Evolutionary conservation across 2,329 filamentous ascomycete genomes (phyloP), one percentile per base, ranked within the genome.

Genomic region (Emydomyces testavorans): DNA sequence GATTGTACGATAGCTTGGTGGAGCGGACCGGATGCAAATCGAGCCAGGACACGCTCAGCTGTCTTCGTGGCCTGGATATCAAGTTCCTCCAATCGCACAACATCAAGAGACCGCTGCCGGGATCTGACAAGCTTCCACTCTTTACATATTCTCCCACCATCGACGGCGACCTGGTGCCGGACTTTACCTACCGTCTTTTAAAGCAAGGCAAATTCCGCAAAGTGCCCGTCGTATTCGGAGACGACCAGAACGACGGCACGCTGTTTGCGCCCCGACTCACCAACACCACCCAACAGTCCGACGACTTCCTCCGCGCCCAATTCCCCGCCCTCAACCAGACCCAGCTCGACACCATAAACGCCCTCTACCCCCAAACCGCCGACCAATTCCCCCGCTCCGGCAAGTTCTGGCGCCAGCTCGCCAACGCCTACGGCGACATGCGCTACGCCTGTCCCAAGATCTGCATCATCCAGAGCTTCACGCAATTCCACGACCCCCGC

Each of bases 201-300:
- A 62, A 65, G 4, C 52, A 68, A 29, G 74, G 72, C 2, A 65
- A 66, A 32, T 76, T 74, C 57, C 62, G 74, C 54, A 66, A 70
- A 40, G 66, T 78, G 0, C 75, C 75, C 1, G 71, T 73, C 8
- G 76, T 78, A 50, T 73, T 72, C 53, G 76, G 77, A 44, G 72
- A 77, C 53, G 75, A 75, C 60, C 78, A 76, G 3, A 78, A 85
- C 60, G 81, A 80, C 62, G 82, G 81, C 29, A 82, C 79, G 0
- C 62, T 73, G 3, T 83, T 82, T 58, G 71, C 74, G 0, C 77
- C 79, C 0, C 58, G 61, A 16, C 63, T 60, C 24, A 73, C 75
- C 1, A 65, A 67, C 32, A 76, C 66, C 18, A 57, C 71, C 2
- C 62, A 58, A 1, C 62, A 75, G 24, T 74, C 74, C 55, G 68